Evolutionary conservation across 176 grass and related monocot genomes (phyloP).

Genomic region (Triticum turgidum): DNA sequence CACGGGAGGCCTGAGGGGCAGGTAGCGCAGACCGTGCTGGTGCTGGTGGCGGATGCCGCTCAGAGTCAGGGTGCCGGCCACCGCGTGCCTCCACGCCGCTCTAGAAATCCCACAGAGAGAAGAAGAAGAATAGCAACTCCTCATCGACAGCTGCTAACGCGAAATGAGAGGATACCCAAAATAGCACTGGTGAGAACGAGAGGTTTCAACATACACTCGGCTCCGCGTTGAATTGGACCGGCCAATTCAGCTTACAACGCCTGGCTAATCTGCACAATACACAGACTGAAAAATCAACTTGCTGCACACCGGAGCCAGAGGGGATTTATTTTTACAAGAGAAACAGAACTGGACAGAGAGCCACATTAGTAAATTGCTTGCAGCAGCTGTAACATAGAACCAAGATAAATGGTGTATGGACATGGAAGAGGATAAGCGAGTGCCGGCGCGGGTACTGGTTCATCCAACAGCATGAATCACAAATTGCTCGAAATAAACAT

Average conservation of each 20-base stretch:
- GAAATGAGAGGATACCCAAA: neutral
- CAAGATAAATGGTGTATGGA: neutral
- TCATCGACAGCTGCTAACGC: neutral
- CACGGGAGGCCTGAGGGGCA: conserved; percentile 10
- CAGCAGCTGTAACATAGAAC: neutral
- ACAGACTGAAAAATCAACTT: neutral
- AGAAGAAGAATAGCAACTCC: conserved; percentile 29
- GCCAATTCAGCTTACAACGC: neutral
- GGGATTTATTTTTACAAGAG: neutral
- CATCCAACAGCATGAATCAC: neutral
- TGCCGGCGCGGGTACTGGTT: neutral
- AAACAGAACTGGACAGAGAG: neutral
- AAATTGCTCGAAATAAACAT: neutral
- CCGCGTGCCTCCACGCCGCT: conserved; percentile 28
- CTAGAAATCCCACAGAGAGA: conserved; percentile 27
- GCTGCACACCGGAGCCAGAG: no score
- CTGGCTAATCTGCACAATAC: neutral
- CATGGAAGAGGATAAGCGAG: neutral
- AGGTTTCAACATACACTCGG: neutral
- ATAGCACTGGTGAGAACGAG: neutral
- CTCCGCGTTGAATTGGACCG: neutral
- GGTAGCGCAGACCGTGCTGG: neutral
- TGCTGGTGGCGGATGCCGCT: neutral
- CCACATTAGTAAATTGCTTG: neutral
- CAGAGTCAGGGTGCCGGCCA: neutral